Conservation (phyloP, 2,329 filamentous ascomycete species). For the Amauroascus verrucosus region DNA sequence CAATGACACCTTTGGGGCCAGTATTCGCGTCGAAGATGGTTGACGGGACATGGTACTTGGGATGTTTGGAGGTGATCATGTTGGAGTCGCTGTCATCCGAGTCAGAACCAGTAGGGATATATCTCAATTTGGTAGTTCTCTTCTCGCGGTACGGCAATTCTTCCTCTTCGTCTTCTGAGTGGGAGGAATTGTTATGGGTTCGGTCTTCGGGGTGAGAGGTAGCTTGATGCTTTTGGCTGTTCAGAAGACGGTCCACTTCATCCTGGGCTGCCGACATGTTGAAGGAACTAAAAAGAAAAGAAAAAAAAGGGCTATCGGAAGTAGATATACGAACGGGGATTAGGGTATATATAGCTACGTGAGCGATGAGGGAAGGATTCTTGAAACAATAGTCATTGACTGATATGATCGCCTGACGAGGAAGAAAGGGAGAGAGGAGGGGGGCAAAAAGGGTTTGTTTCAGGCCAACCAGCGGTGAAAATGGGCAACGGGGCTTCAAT, state of each 20-base stretch:
- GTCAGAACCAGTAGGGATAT: slow-evolving; percentile 21
- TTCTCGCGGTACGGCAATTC: neutral
- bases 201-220: slow-evolving; percentile 33
- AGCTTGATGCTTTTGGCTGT: slow-evolving; percentile 27
- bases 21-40: slow-evolving; percentile 42
- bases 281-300: neutral
- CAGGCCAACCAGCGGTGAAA: no score
- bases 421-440: neutral
- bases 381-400: slow-evolving; percentile 4
- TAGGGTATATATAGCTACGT: neutral
- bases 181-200: slow-evolving; percentile 11
- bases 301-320: neutral
- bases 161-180: slow-evolving; percentile 8
- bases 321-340: neutral
- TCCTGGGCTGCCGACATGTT: slow-evolving; percentile 31
- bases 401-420: neutral
- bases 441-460: neutral
- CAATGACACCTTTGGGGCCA: slow-evolving; percentile 43
- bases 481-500: neutral
- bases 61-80: slow-evolving; percentile 32
- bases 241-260: slow-evolving; percentile 38
- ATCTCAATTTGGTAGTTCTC: slow-evolving; percentile 2
- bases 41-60: slow-evolving; percentile 36
- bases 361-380: neutral
- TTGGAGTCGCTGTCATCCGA: slow-evolving; percentile 24